Conservation (phyloP, 208 protist genomes). For the Trypanosoma boissoni region DNA sequence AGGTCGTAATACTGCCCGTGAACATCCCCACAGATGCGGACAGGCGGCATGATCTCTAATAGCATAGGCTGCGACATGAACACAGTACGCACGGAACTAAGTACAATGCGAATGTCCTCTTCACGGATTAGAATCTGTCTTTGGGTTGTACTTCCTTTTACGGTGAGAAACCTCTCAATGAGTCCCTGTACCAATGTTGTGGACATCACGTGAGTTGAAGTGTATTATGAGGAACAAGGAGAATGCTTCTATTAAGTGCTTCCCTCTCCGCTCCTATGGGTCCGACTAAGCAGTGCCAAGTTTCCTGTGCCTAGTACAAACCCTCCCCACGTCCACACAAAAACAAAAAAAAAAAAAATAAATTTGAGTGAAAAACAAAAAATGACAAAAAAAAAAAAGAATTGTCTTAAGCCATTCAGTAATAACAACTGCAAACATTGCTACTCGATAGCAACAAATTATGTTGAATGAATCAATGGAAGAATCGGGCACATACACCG, state of each 20-base stretch:
- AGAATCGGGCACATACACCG: no score
- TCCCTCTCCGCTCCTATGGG: not conserved
- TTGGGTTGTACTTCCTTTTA: conserved; percentile 57
- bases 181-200: conserved; percentile 37
- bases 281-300: not conserved
- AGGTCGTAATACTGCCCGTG: conserved; percentile 99
- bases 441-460: no score
- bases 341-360: no score
- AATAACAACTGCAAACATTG: no score
- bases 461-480: no score
- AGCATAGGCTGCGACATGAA: conserved; percentile 91
- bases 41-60: conserved; percentile 83
- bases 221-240: no score
- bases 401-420: no score
- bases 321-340: no score
- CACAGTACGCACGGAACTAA: conserved; percentile 72
- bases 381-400: no score
- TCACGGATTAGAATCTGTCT: conserved; percentile 73
- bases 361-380: no score
- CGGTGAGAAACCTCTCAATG: conserved; percentile 71
- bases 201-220: not conserved
- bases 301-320: no score
- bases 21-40: conserved; percentile 95
- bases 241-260: not conserved
- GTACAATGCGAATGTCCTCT: conserved; percentile 77